A percentile compares a stretch with the other conserved stretches of the same genome.
These are phyloP conservation scores for Trametes polyzona DNA, from an alignment of 1,284 basidiomycete species.

Conservation along the genomic window DNA sequence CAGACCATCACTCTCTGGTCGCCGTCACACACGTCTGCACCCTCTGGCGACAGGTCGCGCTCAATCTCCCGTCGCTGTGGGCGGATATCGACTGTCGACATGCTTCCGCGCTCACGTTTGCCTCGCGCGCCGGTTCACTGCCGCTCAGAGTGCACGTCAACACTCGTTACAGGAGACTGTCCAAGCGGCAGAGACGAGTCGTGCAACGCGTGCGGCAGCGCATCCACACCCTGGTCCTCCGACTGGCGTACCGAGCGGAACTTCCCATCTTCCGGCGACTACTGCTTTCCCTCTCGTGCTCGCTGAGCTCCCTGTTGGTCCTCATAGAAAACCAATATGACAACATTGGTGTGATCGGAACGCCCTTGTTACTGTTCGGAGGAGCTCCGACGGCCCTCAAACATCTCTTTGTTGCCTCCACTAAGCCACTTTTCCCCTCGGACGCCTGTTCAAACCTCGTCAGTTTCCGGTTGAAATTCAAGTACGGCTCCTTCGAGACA, in stretches of 20 bases:
- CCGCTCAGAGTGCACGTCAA: neutral
- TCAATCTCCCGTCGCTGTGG: slow-evolving; percentile 1
- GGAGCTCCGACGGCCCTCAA: neutral
- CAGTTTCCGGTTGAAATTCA: neutral
- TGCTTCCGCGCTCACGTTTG: neutral
- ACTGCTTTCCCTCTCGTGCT: neutral
- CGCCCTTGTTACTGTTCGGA: neutral
- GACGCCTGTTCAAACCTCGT: neutral
- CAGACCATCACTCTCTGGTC: neutral
- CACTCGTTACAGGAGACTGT: neutral
- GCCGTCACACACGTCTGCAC: slow-evolving; percentile 11
- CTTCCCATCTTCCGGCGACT: neutral
- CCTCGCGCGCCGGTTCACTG: neutral
- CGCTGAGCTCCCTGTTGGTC: neutral
- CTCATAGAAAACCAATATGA: too few species aligned
- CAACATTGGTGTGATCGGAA: too few species aligned
- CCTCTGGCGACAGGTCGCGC: slow-evolving; percentile 6
- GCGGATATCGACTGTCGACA: neutral
- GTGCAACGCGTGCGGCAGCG: neutral
- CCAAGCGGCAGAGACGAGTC: neutral
- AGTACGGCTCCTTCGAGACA: neutral
- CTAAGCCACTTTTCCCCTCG: neutral
- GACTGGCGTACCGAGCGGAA: neutral
- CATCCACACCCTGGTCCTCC: neutral
- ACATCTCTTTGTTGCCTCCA: neutral